Base-by-base conservation (phyloP, 1,284 basidiomycete genomes). In the Ganoderma sinense region DNA sequence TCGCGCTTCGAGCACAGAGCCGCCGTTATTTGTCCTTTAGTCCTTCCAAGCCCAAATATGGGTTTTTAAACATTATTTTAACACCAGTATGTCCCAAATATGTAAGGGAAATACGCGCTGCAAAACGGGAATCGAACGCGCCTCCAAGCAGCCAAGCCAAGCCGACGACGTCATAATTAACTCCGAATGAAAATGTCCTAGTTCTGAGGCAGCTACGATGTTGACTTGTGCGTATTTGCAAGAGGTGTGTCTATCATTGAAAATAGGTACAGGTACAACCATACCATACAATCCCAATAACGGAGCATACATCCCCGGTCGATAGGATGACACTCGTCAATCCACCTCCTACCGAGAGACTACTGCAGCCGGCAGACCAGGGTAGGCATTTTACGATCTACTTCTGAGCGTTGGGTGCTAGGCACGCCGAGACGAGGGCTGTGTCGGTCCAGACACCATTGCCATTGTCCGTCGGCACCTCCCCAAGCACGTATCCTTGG, bases 391-490 rank as follows among this genome's bases (percentile, higher is more conserved):
- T 61, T 40, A 20, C 20, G 13, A 2, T 6, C 58, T 20, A 72
- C 60, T 58, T 72, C 62, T 23, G 61, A 56, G 72, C 67, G 39
- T 75, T 79, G 2, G 85, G 85, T 5, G 84, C 80, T 70, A 87
- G 72, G 56, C 83, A 85, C 41, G 75, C 78, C 41, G 80, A 70
- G 11, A 86, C 84, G 2, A 85, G 78, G 1, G 82, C 65, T 0
- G 80, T 81, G 68, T 87, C 85, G 0, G 78, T 81, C 86, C 85
- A 87, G 13, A 76, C 78, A 2, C 76, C 75, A 11, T 82, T 82
- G 18, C 36, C 36, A 39, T 80, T 66, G 51, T 68, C 51, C 4
- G 78, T 78, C 0, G 86, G 86, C 1, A 78, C 78, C 77, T 86
- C 83, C 33, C 81, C 78, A 62, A 85, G 76, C 16, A 80, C 74